Evolutionary conservation across 345 rosid species (phyloP).

Genomic region (Geranium rotundifolium): DNA sequence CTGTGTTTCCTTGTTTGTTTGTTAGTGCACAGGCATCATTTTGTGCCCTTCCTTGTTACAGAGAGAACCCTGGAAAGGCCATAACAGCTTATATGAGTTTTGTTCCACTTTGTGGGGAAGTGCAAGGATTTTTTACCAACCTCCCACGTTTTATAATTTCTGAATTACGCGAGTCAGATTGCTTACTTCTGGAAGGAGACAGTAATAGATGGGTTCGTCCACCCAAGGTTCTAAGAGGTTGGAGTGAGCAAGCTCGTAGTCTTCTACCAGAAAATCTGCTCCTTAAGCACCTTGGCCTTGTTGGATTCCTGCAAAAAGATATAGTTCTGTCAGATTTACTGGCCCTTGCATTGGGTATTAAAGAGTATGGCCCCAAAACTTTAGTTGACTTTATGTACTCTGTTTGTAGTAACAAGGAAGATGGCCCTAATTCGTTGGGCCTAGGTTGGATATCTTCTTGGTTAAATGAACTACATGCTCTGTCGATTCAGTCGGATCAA

Average conservation of each 20-base stretch:
- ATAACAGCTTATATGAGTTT: constrained; percentile 73
- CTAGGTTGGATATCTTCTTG: constrained; percentile 65
- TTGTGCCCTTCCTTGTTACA: constrained; percentile 75
- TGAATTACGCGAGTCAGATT: constrained; percentile 48
- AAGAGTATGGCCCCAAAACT: constrained; percentile 66
- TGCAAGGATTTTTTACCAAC: constrained; percentile 77
- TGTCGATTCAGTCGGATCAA: constrained; percentile 27
- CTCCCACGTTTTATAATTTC: constrained; percentile 64
- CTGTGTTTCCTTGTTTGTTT: constrained; percentile 70
- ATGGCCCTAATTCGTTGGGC: constrained; percentile 56
- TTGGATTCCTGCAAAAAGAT: constrained; percentile 54
- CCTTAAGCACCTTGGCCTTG: constrained; percentile 70
- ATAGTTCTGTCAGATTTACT: constrained; percentile 63
- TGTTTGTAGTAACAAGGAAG: constrained; percentile 32
- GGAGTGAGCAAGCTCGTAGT: constrained; percentile 54
- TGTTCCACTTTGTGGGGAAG: constrained; percentile 85
- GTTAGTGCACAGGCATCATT: constrained; percentile 55
- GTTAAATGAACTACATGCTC: constrained; percentile 41
- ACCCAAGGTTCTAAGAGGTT: constrained; percentile 74
- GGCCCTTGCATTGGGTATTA: constrained; percentile 67
- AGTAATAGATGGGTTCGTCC: constrained; percentile 70
- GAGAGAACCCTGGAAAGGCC: constrained; percentile 67
- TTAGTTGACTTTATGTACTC: constrained; percentile 48
- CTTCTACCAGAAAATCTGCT: constrained; percentile 57
- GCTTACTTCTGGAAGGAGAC: constrained; percentile 78